Base-by-base conservation (phyloP, 208 protist species). In the Trypanosoma caninum region DNA sequence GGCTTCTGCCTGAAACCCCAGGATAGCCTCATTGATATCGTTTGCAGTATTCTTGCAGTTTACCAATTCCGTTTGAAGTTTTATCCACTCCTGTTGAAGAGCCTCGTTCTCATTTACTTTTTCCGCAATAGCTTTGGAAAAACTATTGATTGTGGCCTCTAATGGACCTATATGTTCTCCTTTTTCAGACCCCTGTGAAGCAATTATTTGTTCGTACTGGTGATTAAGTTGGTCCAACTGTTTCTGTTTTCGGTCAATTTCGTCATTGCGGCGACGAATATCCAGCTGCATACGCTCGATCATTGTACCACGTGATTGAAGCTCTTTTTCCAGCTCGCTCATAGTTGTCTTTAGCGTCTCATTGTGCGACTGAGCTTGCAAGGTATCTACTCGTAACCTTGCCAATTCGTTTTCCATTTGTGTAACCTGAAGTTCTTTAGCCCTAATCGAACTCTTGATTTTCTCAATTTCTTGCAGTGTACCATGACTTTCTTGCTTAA, bases 171-270 rank as follows among this genome's bases (percentile, higher is more conserved):
- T 74, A 64, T 97, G 89, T 62, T 98, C 93, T 18, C 82, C 88
- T 30, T 91, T 76, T 10, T 92, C 73, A 48, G 64, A 65, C 14
- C 69, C 78, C 33, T 97, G 77, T 5, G 69, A 61, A 18, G 71
- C 72, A 3, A 95, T 61, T 37, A 97, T 71, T 45, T 89, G 72
- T 56, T 97, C 95, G 59, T 97, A 97, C 55, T 95, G 89, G 37
- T 93, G 82, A 77, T 99, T 99, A 33, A 98, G 88, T 62, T 94
- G 77, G 65, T 98, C 96, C 22, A 99, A 78, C 57, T 97, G 82
- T 63, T 93, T 96, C 69, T 98, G 96, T 78, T 99, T 99, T 46
- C 90, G 80, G 65, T 98, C 95, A 53, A 99, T 97, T 55, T 97
- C 95, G 58, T 98, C 95, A 74, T 98, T 88, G 20, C 89, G 79